phyloP scores from a whole-genome alignment of 2,329 filamentous ascomycete species.

The Pseudogymnoascus sp. region DNA sequence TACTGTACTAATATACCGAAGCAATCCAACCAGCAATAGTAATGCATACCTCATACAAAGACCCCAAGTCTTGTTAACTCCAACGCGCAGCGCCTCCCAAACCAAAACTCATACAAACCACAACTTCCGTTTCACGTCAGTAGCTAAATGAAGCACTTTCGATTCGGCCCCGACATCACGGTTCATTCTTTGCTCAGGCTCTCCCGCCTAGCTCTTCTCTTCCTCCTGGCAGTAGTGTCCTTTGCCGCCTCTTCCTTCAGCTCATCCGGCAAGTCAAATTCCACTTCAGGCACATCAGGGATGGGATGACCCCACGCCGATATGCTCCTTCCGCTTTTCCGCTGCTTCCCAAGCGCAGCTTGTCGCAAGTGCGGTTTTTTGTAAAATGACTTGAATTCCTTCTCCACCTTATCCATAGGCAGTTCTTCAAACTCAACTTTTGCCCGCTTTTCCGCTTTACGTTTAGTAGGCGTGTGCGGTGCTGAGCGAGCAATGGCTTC shows the following conservation, averaged over 20 bases:
- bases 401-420: slow-evolving; percentile 31
- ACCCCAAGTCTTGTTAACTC: slow-evolving; percentile 13
- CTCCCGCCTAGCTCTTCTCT: slow-evolving; percentile 37
- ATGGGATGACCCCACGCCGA: slow-evolving; percentile 77
- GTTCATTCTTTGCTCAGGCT: slow-evolving; percentile 17
- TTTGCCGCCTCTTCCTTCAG: slow-evolving; percentile 40
- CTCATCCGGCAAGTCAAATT: slow-evolving; percentile 67
- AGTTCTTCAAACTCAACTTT: slow-evolving; percentile 21
- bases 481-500: slow-evolving; percentile 30
- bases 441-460: slow-evolving; percentile 27
- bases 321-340: slow-evolving; percentile 56
- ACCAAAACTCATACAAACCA: neutral
- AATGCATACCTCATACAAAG: slow-evolving; percentile 10
- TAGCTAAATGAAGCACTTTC: slow-evolving; percentile 32
- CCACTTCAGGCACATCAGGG: slow-evolving; percentile 61
- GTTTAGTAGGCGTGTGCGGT: slow-evolving; percentile 17
- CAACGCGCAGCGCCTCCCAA: slow-evolving; percentile 8
- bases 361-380: slow-evolving; percentile 63
- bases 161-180: slow-evolving; percentile 21
- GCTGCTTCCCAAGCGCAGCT: slow-evolving; percentile 63
- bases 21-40: neutral
- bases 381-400: slow-evolving; percentile 83
- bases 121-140: neutral
- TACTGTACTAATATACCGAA: neutral
- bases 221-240: slow-evolving; percentile 53